Evolutionary conservation across 1,139 yeast species (phyloP).

Genomic region (Debaryomycetaceae sp.): DNA sequence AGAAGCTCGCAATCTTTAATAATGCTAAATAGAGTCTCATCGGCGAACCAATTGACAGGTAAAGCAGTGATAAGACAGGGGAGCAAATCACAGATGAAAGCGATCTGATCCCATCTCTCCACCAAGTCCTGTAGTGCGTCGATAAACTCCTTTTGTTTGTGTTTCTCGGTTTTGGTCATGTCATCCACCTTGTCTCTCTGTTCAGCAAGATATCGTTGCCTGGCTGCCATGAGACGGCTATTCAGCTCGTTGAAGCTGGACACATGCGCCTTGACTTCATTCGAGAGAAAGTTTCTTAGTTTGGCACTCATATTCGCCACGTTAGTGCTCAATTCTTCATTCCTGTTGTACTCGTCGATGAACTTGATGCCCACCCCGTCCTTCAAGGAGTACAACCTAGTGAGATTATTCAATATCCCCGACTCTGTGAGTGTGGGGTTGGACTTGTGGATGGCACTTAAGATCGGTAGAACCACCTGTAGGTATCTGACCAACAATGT

Average conservation of each 20-base stretch:
- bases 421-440: slow-evolving; percentile 28
- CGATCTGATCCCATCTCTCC: slow-evolving; percentile 21
- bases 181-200: slow-evolving; percentile 6
- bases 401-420: slow-evolving; percentile 22
- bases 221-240: slow-evolving; percentile 11
- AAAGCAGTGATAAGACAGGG: slow-evolving; percentile 29
- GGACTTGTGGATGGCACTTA: slow-evolving; percentile 31
- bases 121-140: slow-evolving; percentile 11
- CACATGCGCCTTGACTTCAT: slow-evolving; percentile 13
- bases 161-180: background rate
- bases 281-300: slow-evolving; percentile 5
- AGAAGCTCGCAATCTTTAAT: slow-evolving; percentile 25
- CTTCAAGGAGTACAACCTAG: slow-evolving; percentile 15
- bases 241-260: slow-evolving; percentile 12
- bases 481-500: slow-evolving; percentile 22
- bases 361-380: slow-evolving; percentile 12
- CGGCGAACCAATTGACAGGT: slow-evolving; percentile 37
- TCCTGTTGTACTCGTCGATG: slow-evolving; percentile 12
- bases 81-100: slow-evolving; percentile 26
- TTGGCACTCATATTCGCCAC: slow-evolving; percentile 4
- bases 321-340: slow-evolving; percentile 5
- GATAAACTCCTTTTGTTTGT: slow-evolving; percentile 1
- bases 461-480: slow-evolving; percentile 26
- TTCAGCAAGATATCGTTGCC: slow-evolving; percentile 5
- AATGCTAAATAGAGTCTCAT: slow-evolving; percentile 21